These are phyloP conservation scores for Fusarium sp. DNA, from an alignment of 2,329 filamentous ascomycete species.

Conservation along the genomic window DNA sequence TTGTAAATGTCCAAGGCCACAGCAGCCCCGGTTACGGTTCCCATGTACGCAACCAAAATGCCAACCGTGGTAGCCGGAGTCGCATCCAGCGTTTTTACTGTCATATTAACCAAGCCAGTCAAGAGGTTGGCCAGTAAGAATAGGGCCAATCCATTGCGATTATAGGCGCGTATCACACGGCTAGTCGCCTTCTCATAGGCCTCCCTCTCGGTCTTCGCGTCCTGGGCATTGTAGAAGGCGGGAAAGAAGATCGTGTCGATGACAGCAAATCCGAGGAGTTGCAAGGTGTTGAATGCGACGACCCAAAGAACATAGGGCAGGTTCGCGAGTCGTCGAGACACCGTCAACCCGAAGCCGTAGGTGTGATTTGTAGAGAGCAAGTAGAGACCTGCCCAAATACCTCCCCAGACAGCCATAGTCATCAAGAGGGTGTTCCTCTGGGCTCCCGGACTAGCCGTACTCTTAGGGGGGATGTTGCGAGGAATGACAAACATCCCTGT, in stretches of 20 bases:
- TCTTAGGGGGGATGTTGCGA: conserved; percentile 62
- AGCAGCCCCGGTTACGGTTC: conserved; percentile 76
- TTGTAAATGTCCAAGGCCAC: conserved; percentile 76
- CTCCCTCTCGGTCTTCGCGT: conserved; percentile 72
- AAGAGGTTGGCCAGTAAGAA: conserved; percentile 92
- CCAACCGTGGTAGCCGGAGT: conserved; percentile 76
- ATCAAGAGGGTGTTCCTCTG: conserved; percentile 73
- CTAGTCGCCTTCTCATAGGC: conserved; percentile 82
- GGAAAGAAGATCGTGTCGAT: conserved; percentile 88
- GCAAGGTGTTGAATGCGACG: conserved; percentile 89
- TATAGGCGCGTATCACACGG: conserved; percentile 85
- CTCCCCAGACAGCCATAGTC: conserved; percentile 75
- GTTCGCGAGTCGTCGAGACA: conserved; percentile 93
- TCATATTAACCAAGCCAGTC: conserved; percentile 92
- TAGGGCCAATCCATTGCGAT: conserved; percentile 87
- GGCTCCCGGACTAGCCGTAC: conserved; percentile 58
- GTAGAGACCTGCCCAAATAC: conserved; percentile 81
- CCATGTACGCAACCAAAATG: conserved; percentile 82
- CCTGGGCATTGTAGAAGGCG: conserved; percentile 72
- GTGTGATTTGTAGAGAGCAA: conserved; percentile 76
- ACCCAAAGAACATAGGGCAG: conserved; percentile 96
- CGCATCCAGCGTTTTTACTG: conserved; percentile 84
- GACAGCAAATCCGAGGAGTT: conserved; percentile 83
- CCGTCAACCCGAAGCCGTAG: conserved; percentile 80
- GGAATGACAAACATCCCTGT: conserved; percentile 86